A percentile compares a stretch with the other conserved stretches of the same genome.
Evolutionary conservation across 2,329 filamentous ascomycete genomes (phyloP).

Genomic region (Fusarium sacchari): DNA sequence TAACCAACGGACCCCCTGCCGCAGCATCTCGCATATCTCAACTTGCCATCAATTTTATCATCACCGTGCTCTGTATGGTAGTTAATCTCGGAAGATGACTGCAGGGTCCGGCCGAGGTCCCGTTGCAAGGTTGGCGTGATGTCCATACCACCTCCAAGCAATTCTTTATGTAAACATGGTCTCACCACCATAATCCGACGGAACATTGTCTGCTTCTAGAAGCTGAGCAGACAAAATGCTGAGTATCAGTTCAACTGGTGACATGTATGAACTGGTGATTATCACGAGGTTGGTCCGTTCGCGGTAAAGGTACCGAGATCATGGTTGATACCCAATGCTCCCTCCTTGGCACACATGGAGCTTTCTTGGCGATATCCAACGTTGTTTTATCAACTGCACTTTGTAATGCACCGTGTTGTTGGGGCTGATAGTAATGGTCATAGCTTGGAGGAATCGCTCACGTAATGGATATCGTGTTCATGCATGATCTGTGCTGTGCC

Average conservation of each 20-base stretch:
- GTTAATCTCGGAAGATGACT: background rate
- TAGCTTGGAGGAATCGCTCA: conserved; percentile 76
- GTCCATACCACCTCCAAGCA: background rate
- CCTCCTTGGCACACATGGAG: background rate
- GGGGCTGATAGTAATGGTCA: conserved; percentile 69
- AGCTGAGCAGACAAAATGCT: background rate
- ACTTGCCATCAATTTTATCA: background rate
- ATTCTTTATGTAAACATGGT: background rate
- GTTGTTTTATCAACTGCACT: background rate
- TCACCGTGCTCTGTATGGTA: background rate
- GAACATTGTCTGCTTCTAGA: background rate
- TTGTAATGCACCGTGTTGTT: conserved; percentile 66
- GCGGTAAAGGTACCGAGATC: background rate
- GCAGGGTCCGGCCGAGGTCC: background rate
- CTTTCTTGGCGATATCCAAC: background rate
- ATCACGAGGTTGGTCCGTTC: background rate
- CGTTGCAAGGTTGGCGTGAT: background rate
- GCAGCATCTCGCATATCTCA: background rate
- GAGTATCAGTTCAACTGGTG: background rate
- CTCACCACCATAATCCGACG: background rate
- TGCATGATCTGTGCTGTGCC: conserved; percentile 73
- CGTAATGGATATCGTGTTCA: conserved; percentile 77
- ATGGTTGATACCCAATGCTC: background rate
- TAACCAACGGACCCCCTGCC: background rate
- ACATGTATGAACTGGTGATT: background rate